Conservation (phyloP, 2,329 filamentous ascomycete genomes). For the Phoma sp. region DNA sequence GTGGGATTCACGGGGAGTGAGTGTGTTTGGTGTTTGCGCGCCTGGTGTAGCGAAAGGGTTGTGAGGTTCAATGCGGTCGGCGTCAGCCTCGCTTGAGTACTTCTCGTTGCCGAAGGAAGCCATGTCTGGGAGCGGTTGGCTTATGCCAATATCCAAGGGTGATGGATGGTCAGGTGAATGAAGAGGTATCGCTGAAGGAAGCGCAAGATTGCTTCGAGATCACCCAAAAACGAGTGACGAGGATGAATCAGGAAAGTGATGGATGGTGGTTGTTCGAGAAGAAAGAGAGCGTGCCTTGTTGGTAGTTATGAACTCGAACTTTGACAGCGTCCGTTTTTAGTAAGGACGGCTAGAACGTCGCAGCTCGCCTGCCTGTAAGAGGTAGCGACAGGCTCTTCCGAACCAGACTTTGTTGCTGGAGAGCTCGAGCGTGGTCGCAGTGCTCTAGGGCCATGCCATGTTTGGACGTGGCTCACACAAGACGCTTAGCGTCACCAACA, state of each 20-base stretch:
- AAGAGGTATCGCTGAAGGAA: conserved; percentile 1
- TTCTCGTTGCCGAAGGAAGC: conserved; percentile 17
- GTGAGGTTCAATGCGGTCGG: conserved; percentile 14
- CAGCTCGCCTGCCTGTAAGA: conserved; percentile 15
- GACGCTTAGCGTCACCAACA: conserved; percentile 17
- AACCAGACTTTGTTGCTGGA: conserved; percentile 5
- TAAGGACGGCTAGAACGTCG: conserved; percentile 15
- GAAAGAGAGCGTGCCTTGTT: conserved; percentile 12
- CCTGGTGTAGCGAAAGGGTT: conserved; percentile 27
- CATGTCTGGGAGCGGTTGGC: conserved; percentile 5
- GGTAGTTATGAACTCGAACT: conserved; percentile 14
- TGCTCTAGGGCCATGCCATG: conserved; percentile 16
- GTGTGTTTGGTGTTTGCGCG: conserved; percentile 18
- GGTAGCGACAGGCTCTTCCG: conserved; percentile 11
- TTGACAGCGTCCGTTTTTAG: conserved; percentile 16
- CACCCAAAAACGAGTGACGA: conserved; percentile 12
- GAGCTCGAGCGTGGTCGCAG: conserved; percentile 12
- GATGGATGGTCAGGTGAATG: neutral
- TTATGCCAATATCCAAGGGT: neutral
- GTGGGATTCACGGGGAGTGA: conserved; percentile 15
- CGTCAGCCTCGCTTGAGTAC: conserved; percentile 14
- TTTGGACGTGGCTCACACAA: conserved; percentile 11
- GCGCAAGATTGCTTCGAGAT: conserved; percentile 1
- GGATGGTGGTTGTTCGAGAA: neutral
- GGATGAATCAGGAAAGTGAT: conserved; percentile 7